These are phyloP conservation scores for Daedaleopsis sinensis DNA, from an alignment of 768 basidiomycete genomes.

Conservation along the genomic window DNA sequence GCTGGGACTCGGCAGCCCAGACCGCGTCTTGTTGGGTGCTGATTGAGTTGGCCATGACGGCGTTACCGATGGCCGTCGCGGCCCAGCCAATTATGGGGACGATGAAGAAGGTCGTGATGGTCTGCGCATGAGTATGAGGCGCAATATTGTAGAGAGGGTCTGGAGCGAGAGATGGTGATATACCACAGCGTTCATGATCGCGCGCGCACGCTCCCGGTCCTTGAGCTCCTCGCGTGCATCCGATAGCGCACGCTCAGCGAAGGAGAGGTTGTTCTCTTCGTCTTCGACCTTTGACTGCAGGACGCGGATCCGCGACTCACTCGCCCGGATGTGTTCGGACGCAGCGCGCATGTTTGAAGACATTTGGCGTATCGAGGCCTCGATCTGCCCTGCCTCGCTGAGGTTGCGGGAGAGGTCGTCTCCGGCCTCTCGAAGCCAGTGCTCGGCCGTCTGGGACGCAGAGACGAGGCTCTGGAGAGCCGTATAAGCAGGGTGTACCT, in stretches of 20 bases:
- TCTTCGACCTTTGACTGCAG: background rate
- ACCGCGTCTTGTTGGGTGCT: background rate
- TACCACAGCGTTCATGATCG: background rate
- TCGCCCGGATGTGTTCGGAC: background rate
- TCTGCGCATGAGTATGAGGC: background rate
- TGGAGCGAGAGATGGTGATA: too few relatives aligned
- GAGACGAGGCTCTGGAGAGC: background rate
- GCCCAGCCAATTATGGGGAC: background rate
- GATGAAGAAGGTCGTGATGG: background rate
- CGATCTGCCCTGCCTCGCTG: background rate
- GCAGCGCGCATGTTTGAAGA: background rate
- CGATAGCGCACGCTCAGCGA: background rate
- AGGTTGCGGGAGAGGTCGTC: background rate
- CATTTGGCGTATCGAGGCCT: background rate
- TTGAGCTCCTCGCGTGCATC: background rate
- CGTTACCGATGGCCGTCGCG: background rate
- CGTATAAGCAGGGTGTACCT: too few relatives aligned
- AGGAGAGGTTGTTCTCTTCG: background rate
- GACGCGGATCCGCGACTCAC: background rate
- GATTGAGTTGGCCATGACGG: background rate
- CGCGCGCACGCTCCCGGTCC: background rate
- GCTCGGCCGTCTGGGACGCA: background rate
- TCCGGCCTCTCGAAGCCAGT: background rate
- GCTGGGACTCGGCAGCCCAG: background rate
- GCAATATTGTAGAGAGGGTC: background rate